These are phyloP conservation scores for Coffea eugenioides DNA, from an alignment of 257 asterid genomes.

Conservation along the genomic window DNA sequence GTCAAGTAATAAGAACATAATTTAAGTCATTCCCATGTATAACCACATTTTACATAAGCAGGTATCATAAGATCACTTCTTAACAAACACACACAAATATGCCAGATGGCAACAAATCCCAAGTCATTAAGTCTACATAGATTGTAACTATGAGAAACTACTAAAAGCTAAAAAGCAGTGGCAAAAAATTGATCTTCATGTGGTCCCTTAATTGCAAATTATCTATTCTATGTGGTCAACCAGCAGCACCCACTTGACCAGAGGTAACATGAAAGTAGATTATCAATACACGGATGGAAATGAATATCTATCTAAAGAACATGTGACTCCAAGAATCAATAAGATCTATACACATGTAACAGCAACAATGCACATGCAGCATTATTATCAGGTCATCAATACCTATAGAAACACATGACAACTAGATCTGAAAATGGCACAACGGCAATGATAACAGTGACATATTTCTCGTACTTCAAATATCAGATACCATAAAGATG, in stretches of 20 bases:
- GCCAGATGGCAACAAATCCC: background rate
- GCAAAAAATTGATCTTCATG: background rate
- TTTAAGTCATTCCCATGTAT: background rate
- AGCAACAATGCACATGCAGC: background rate
- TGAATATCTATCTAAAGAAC: background rate
- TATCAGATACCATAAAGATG: background rate
- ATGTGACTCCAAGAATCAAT: background rate
- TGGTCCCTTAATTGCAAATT: background rate
- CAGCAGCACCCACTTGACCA: background rate
- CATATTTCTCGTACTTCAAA: background rate
- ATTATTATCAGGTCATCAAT: background rate
- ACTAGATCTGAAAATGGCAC: background rate
- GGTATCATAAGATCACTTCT: background rate
- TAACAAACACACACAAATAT: background rate
- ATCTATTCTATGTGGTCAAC: background rate
- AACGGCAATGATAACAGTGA: background rate
- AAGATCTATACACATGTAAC: background rate
- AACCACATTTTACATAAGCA: background rate
- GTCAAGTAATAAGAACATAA: background rate
- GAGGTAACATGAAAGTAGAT: background rate
- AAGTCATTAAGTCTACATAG: background rate
- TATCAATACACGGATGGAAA: background rate
- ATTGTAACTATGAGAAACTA: background rate
- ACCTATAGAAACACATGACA: background rate
- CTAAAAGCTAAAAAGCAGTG: too few relatives aligned